Conservation (phyloP, 768 basidiomycete species). For the Macrolepiota fuliginosa region DNA sequence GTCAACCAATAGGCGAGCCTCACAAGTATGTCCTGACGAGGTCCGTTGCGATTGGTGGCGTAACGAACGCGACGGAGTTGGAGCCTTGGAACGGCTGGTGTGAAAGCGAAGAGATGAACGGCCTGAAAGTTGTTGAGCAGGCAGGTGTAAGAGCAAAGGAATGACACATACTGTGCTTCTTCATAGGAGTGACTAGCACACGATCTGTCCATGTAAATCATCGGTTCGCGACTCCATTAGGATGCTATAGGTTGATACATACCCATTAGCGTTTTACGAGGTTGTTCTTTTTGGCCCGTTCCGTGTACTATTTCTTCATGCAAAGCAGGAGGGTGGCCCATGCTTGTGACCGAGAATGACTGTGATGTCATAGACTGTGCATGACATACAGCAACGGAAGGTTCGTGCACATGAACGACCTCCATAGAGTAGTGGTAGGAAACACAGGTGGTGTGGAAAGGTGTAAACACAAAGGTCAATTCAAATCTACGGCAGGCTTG, state of each 20-base stretch:
- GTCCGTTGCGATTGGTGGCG: slow-evolving; percentile 7
- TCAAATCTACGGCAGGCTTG: not conserved
- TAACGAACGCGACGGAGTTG: not conserved
- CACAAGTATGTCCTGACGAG: not conserved
- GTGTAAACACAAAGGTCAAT: not conserved
- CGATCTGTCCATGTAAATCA: slow-evolving; percentile 5
- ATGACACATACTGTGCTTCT: slow-evolving; percentile 14
- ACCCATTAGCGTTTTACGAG: slow-evolving; percentile 13
- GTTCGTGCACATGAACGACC: not conserved
- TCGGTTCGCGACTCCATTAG: not conserved
- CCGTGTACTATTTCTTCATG: not conserved
- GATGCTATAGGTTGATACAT: not conserved
- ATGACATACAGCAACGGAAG: no score
- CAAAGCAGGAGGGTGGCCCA: not conserved
- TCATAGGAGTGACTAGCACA: slow-evolving; percentile 12
- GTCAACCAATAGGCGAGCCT: not conserved
- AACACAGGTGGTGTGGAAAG: not conserved
- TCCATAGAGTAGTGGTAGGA: not conserved
- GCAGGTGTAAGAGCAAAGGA: not conserved
- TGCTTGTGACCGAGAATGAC: not conserved
- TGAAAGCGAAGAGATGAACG: not conserved
- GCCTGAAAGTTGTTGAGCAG: not conserved
- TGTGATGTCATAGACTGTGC: not conserved
- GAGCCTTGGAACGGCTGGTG: not conserved
- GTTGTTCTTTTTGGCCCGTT: not conserved